Percentiles rank a stretch among this genome's conserved stretches.
phyloP scores from a whole-genome alignment of 148 eudicot genomes.

The Pouteria glomerata region DNA sequence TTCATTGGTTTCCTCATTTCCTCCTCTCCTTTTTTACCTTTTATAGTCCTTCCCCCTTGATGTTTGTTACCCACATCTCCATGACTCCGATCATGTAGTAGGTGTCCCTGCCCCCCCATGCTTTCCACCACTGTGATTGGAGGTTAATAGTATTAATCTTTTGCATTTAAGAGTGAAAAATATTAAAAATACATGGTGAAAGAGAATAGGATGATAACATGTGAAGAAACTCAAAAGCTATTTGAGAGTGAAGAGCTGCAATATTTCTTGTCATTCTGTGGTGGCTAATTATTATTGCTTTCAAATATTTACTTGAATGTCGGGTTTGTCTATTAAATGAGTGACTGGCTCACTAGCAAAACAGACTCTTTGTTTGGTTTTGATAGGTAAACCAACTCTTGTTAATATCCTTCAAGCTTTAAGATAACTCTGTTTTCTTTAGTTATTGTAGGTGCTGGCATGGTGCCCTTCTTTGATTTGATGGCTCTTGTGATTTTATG shows the following conservation, averaged over 20 bases:
- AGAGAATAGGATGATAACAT: background rate
- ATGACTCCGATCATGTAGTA: no score
- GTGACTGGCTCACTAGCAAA: no score
- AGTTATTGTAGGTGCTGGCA: background rate
- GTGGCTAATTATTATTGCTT: background rate
- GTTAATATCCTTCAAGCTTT: background rate
- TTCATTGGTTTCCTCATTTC: no score
- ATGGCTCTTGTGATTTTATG: background rate
- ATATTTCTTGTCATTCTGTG: background rate
- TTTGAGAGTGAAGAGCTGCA: background rate
- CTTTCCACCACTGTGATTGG: no score
- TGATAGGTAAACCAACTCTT: background rate
- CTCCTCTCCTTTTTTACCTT: no score
- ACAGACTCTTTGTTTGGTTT: no score
- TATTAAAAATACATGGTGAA: background rate
- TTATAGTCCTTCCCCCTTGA: no score
- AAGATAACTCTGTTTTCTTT: background rate
- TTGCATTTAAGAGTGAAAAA: no score
- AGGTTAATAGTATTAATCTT: no score
- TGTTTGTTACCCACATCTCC: no score
- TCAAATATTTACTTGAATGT: background rate
- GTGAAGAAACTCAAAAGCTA: background rate
- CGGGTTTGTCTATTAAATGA: background rate
- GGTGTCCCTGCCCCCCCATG: no score
- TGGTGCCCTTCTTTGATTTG: background rate